Evolutionary conservation across 2,329 filamentous ascomycete genomes (phyloP), one percentile per base, ranked within the genome.

Genomic region (Coleophoma cylindrospora): DNA sequence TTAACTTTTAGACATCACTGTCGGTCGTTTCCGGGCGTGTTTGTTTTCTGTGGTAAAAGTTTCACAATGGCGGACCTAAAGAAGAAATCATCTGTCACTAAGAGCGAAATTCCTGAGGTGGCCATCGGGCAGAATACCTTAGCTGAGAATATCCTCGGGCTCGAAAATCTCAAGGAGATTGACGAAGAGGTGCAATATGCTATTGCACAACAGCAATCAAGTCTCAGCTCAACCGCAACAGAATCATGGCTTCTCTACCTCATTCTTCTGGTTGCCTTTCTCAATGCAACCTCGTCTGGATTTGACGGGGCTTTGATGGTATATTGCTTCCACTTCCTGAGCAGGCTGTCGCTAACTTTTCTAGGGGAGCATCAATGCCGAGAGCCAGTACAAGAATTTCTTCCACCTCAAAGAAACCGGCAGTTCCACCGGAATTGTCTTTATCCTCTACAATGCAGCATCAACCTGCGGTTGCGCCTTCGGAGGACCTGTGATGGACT

Each of bases 241-340:
- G 38, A 45, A 40, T 47, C 52, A 11, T 47, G 47, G 22, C 21
- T 34, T 4, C 52, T 52, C 34, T 57, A 55, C 22, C 13, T 47
- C 5, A 53, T 56, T 14, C 50, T 58, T 12, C 34, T 58, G 4
- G 32, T 57, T 2, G 52, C 50, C 4, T 57, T 53, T 17, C 51
- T 58, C 3, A 58, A 58, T 27, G 54, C 56, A 8, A 56, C 56
- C 9, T 56, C 55, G 54, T 74, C 74, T 54, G 73, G 73, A 27
- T 75, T 74, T 53, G 72, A 75, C 57, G 71, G 73, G n/a, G 72
- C 69, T 9, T 59, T 76, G 6, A 76, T 76, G 73, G 70, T 69
- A 37, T 69, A 67, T 4, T 8, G 27, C 27, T 6, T 27, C 27
- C 2, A 27, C 6, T 27, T 7, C 9, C 27, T 10, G 27, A 27